Evolutionary conservation across 495 filamentous ascomycete species (phyloP).

Genomic region (Glarea lozoyensis): DNA sequence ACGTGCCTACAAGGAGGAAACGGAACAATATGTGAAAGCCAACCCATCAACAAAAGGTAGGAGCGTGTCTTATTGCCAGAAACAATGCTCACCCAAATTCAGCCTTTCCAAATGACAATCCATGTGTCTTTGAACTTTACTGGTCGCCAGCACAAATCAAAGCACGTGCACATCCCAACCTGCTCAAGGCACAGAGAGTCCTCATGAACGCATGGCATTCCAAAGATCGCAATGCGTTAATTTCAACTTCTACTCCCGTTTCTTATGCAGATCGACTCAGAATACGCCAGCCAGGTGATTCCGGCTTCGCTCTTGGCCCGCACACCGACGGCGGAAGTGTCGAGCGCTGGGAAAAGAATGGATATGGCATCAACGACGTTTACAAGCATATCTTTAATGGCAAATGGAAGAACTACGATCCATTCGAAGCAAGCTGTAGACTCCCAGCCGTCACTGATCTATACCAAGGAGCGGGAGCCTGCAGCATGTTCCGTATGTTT

Average conservation of each 20-base stretch:
- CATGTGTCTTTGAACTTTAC: constrained; percentile 82
- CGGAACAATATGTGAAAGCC: constrained; percentile 50
- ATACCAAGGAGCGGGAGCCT: constrained; percentile 75
- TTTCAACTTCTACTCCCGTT: constrained; percentile 54
- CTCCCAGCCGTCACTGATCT: constrained; percentile 62
- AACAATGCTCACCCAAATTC: constrained; percentile 4
- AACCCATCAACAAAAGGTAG: constrained; percentile 51
- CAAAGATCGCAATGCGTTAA: constrained; percentile 44
- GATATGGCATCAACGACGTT: constrained; percentile 60
- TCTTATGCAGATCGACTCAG: constrained; percentile 77
- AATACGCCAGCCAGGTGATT: constrained; percentile 67
- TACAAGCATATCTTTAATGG: constrained; percentile 68
- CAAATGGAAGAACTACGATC: constrained; percentile 72
- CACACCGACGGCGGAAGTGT: constrained; percentile 79
- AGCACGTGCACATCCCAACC: constrained; percentile 62
- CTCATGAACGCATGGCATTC: constrained; percentile 72
- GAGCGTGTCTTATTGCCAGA: background rate
- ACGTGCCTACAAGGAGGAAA: constrained; percentile 44
- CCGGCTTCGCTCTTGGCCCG: constrained; percentile 74
- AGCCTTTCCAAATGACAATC: constrained; percentile 44
- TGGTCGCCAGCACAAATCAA: constrained; percentile 72
- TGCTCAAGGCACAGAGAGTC: constrained; percentile 60
- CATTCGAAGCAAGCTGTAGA: constrained; percentile 67
- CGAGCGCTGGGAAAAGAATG: constrained; percentile 77
- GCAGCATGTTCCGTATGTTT: constrained; percentile 79